These are phyloP conservation scores for Parastagonospora nodorum DNA, from an alignment of 2,329 filamentous ascomycete genomes.

Conservation along the genomic window DNA sequence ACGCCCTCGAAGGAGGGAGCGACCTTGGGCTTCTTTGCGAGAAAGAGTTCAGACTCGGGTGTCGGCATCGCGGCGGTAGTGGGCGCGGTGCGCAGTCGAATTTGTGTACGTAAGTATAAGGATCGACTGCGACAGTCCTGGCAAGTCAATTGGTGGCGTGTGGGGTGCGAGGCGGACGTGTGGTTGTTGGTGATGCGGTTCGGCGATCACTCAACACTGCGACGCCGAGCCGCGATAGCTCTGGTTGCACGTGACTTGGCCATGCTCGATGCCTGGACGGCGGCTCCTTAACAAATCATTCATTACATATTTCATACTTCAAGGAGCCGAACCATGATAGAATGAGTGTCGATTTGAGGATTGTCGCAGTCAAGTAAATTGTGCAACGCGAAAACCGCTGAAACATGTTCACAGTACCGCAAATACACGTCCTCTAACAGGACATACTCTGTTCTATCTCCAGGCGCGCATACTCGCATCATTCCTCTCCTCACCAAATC, in stretches of 20 bases:
- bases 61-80: slow-evolving; percentile 68
- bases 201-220: neutral
- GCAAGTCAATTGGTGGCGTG: slow-evolving; percentile 20
- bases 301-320: neutral
- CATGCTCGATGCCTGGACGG: neutral
- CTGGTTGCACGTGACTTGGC: slow-evolving; percentile 12
- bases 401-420: too few relatives aligned
- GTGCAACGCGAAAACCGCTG: too few relatives aligned
- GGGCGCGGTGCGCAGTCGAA: slow-evolving; percentile 3
- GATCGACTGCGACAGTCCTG: slow-evolving; percentile 1
- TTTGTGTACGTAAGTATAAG: neutral
- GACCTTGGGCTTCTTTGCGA: slow-evolving; percentile 82
- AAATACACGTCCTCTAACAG: too few relatives aligned
- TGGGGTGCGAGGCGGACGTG: slow-evolving; percentile 4
- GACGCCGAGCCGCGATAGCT: slow-evolving; percentile 14
- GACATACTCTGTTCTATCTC: too few relatives aligned
- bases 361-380: too few relatives aligned
- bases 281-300: neutral
- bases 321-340: neutral
- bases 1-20: slow-evolving; percentile 84
- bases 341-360: too few relatives aligned
- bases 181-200: slow-evolving; percentile 17
- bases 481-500: neutral
- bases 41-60: slow-evolving; percentile 79
- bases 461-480: too few relatives aligned